Evolutionary conservation across 1,139 yeast genomes (phyloP).

Genomic region (Sugiyamaella pinicola): DNA sequence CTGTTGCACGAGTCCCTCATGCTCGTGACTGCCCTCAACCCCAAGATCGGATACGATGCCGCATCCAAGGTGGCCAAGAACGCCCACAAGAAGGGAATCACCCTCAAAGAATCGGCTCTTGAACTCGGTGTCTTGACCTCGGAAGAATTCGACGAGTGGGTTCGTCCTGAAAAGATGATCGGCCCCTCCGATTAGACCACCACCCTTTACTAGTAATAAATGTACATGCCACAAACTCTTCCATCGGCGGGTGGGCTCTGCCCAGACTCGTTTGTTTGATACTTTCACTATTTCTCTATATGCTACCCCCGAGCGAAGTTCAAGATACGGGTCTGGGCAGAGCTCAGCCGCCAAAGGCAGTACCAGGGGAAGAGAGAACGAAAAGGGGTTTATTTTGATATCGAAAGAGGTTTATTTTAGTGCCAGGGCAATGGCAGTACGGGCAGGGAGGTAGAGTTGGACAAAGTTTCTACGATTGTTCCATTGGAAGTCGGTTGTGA

Average conservation of each 20-base stretch:
- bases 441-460: constrained; percentile 80
- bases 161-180: constrained; percentile 96
- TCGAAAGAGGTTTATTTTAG: constrained; percentile 23
- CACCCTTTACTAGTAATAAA: no score
- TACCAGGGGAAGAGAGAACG: neutral
- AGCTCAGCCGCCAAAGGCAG: constrained; percentile 8
- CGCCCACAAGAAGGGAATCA: constrained; percentile 96
- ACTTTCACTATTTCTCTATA: no score
- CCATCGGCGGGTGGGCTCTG: neutral
- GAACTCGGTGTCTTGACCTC: constrained; percentile 82
- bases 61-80: constrained; percentile 98
- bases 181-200: constrained; percentile 64
- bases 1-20: constrained; percentile 90
- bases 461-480: constrained; percentile 73
- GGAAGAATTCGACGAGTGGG: constrained; percentile 94
- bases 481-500: constrained; percentile 77
- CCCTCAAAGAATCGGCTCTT: constrained; percentile 90
- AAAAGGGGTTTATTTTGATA: no score
- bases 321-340: constrained; percentile 6
- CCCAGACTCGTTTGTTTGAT: neutral
- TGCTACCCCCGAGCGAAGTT: neutral
- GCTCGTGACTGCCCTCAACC: constrained; percentile 98
- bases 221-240: neutral
- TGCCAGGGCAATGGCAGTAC: constrained; percentile 79
- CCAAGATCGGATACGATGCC: constrained; percentile 96